phyloP scores from a whole-genome alignment of 1,284 basidiomycete species.

The Marasmius fiardii region DNA sequence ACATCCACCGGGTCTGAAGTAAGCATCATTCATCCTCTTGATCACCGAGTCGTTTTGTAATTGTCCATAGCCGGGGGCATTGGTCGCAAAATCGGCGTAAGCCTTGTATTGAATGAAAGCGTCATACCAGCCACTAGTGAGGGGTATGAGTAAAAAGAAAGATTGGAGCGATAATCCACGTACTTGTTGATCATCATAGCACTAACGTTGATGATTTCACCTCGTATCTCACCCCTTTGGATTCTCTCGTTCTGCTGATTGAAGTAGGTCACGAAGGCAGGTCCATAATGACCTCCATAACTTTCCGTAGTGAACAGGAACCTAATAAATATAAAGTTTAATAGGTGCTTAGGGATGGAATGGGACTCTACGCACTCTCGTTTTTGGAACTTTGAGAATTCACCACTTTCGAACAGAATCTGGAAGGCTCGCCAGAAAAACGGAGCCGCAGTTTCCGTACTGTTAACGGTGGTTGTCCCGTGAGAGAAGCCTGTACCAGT shows the following conservation, averaged over 20 bases:
- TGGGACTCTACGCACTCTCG: constrained; percentile 50
- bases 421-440: constrained; percentile 67
- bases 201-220: constrained; percentile 39
- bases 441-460: constrained; percentile 36
- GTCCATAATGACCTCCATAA: constrained; percentile 69
- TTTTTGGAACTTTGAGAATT: constrained; percentile 55
- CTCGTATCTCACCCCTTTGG: constrained; percentile 39
- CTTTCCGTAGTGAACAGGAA: constrained; percentile 64
- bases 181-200: constrained; percentile 55
- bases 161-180: constrained; percentile 5
- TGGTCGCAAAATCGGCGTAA: constrained; percentile 54
- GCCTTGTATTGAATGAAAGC: constrained; percentile 60
- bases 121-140: constrained; percentile 59
- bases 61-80: constrained; percentile 64
- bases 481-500: constrained; percentile 68
- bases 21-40: constrained; percentile 43
- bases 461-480: constrained; percentile 49
- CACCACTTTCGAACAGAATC: constrained; percentile 57
- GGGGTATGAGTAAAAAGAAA: neutral
- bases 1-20: constrained; percentile 47
- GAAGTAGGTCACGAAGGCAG: constrained; percentile 63
- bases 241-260: constrained; percentile 62
- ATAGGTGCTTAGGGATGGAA: neutral
- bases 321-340: constrained; percentile 25
- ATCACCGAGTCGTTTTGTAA: constrained; percentile 47